Evolutionary conservation across 176 grass and related monocot species (phyloP).

Genomic region (Secale cereale): DNA sequence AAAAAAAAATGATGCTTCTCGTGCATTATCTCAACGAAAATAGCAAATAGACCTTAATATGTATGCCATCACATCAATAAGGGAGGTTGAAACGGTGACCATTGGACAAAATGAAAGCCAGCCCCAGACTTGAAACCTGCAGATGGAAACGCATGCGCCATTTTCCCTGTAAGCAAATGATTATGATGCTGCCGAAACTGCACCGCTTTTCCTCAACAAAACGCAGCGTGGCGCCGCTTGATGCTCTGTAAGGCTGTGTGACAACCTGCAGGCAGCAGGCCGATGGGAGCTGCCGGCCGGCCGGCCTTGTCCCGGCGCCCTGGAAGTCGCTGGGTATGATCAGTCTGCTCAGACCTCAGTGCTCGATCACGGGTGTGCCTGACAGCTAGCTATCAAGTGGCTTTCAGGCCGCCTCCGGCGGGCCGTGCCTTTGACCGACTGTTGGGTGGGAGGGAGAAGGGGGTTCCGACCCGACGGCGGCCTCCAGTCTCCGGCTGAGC

Average conservation of each 20-base stretch:
- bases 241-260: neutral
- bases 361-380: neutral
- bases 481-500: neutral
- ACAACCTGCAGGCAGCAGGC: neutral
- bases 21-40: too few species aligned
- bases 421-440: neutral
- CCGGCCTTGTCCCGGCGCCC: neutral
- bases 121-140: neutral
- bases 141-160: neutral
- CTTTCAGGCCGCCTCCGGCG: neutral
- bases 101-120: neutral
- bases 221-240: neutral
- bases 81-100: too few species aligned
- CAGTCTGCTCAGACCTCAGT: neutral
- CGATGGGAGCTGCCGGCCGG: slow-evolving; percentile 4
- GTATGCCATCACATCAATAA: too few species aligned
- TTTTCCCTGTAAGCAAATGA: neutral
- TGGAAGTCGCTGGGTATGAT: neutral
- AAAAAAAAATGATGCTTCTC: too few species aligned
- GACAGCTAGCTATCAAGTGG: neutral
- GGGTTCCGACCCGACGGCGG: neutral
- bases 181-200: neutral
- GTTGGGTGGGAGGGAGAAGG: neutral
- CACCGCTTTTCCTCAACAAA: neutral
- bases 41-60: too few species aligned